Conservation (phyloP, 306 rosid genomes). For the Comarum palustre region DNA sequence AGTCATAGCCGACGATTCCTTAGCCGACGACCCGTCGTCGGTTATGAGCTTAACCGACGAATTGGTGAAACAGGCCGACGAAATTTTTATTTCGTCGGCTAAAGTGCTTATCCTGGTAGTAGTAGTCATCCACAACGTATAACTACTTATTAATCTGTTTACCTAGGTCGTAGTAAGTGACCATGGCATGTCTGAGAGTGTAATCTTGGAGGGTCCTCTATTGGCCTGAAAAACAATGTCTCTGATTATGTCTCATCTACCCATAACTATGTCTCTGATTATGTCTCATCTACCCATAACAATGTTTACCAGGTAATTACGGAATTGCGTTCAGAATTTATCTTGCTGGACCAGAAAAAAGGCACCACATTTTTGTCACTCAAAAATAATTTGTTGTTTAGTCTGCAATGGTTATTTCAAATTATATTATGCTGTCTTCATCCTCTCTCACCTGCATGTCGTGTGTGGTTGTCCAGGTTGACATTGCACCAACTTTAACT, state of each 20-base stretch:
- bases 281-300: constrained; percentile 7
- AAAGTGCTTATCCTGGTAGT: no score
- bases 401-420: constrained; percentile 2
- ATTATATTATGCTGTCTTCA: not conserved
- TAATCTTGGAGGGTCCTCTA: constrained; percentile 92
- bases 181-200: constrained; percentile 95
- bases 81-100: no score
- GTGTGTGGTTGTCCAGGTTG: constrained; percentile 54
- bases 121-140: not conserved
- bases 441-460: constrained; percentile 23
- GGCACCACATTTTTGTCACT: not conserved
- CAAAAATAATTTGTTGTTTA: not conserved
- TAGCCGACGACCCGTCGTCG: no score
- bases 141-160: constrained; percentile 8
- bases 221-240: no score
- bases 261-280: constrained; percentile 38
- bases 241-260: constrained; percentile 14
- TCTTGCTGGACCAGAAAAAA: not conserved
- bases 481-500: constrained; percentile 80
- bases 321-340: not conserved
- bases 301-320: constrained; percentile 65
- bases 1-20: no score
- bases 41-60: no score
- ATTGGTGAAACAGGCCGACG: no score
- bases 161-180: constrained; percentile 77